These are phyloP conservation scores for Pinus albicaulis DNA, from an alignment of 75 land plant genomes.

Conservation along the genomic window DNA sequence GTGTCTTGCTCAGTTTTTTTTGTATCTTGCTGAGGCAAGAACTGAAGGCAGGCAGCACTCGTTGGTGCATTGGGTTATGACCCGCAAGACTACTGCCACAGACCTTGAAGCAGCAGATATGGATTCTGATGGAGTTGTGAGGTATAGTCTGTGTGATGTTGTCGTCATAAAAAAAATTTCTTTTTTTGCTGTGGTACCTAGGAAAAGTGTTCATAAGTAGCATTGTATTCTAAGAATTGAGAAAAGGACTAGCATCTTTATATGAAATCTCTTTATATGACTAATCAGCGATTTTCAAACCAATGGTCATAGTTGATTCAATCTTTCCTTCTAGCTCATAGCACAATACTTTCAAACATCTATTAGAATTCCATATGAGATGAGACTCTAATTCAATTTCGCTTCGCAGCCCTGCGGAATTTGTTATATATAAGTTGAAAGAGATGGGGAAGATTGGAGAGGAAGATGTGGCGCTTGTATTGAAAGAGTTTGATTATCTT, in stretches of 20 bases:
- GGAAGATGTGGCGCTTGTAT: constrained; percentile 59
- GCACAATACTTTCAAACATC: not conserved
- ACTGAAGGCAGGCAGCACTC: constrained; percentile 51
- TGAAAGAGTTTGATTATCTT: constrained; percentile 67
- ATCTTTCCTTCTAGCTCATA: not conserved
- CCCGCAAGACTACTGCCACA: constrained; percentile 43
- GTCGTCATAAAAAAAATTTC: not conserved
- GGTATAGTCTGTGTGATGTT: constrained; percentile 34
- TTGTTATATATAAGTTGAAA: constrained; percentile 82
- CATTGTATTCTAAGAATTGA: not conserved
- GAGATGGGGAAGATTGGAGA: constrained; percentile 92
- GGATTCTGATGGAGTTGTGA: constrained; percentile 70
- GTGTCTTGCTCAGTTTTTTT: constrained; percentile 72
- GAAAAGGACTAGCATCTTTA: not conserved
- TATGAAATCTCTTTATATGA: no score
- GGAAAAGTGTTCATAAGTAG: not conserved
- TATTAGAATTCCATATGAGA: not conserved
- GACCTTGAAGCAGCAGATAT: constrained; percentile 92
- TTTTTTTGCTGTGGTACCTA: not conserved
- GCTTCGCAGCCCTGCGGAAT: constrained; percentile 69
- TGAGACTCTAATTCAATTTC: not conserved
- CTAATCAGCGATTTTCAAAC: not conserved
- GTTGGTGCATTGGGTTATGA: constrained; percentile 70
- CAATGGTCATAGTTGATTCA: not conserved
- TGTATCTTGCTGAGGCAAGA: constrained; percentile 67